Percentiles rank a stretch among this genome's conserved stretches.
phyloP scores from a whole-genome alignment of 257 asterid genomes.

The Apocynum venetum region DNA sequence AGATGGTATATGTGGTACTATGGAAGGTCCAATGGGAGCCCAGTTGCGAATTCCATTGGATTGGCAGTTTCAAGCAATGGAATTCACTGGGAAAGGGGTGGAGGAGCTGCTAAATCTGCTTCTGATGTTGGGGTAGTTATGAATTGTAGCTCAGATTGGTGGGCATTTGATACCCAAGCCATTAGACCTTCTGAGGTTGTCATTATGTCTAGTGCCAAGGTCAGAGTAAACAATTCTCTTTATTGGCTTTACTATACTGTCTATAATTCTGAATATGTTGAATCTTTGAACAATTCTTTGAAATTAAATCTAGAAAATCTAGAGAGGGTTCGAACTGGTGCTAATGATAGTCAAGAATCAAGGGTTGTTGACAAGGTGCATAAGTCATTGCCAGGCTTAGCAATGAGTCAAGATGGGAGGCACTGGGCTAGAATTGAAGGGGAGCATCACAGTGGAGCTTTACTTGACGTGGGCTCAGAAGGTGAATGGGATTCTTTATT shows the following conservation, averaged over 20 bases:
- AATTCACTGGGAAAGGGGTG: constrained; percentile 88
- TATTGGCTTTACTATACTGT: constrained; percentile 95
- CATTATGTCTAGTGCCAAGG: constrained; percentile 76
- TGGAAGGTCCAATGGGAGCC: constrained; percentile 46
- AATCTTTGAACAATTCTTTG: constrained; percentile 13
- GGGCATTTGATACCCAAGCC: constrained; percentile 83
- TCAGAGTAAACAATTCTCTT: constrained; percentile 53
- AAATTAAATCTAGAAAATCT: constrained; percentile 22
- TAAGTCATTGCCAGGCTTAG: constrained; percentile 80
- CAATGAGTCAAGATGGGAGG: constrained; percentile 94
- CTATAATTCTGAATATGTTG: constrained; percentile 32
- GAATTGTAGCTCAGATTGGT: constrained; percentile 71
- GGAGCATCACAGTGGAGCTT: constrained; percentile 84
- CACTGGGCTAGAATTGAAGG: constrained; percentile 97
- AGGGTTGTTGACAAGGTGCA: constrained; percentile 14
- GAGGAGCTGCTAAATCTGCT: constrained; percentile 38
- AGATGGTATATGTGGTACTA: constrained; percentile 92
- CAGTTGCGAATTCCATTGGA: constrained; percentile 51
- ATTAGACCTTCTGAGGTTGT: constrained; percentile 70
- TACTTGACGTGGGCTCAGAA: constrained; percentile 60
- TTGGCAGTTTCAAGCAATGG: constrained; percentile 86
- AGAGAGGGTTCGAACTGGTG: constrained; percentile 5
- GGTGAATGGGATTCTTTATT: constrained; percentile 82
- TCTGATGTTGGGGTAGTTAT: constrained; percentile 72
- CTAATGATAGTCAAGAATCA: background rate